phyloP scores from a whole-genome alignment of 371 early-diverging fungal genomes.

The Mortierella sp. region DNA sequence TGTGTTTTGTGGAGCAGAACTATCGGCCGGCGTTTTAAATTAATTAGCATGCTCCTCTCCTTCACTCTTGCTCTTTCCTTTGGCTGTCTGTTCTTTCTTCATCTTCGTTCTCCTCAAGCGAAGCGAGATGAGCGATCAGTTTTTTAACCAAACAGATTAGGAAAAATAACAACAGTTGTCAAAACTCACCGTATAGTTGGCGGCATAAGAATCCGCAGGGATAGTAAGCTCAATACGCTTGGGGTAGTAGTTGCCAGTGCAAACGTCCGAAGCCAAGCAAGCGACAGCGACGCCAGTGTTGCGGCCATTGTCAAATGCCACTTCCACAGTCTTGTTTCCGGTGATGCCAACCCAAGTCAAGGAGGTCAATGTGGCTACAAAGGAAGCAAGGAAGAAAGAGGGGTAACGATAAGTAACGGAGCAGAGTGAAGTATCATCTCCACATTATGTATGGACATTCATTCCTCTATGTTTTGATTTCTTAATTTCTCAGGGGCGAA shows the following conservation, averaged over 20 bases:
- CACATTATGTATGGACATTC: background rate
- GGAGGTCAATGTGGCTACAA: conserved; percentile 37
- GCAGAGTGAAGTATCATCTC: background rate
- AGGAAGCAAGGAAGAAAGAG: background rate
- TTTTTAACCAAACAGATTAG: background rate
- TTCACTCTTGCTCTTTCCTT: background rate
- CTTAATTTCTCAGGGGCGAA: background rate
- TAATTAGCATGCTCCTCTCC: conserved; percentile 11
- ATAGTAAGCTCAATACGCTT: conserved; percentile 44
- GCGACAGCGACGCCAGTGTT: conserved; percentile 15
- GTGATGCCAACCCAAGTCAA: conserved; percentile 35
- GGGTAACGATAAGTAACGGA: background rate
- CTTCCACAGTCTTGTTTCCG: conserved; percentile 48
- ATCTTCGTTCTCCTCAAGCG: background rate
- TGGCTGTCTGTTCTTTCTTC: background rate
- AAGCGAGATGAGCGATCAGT: background rate
- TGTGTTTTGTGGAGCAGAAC: background rate
- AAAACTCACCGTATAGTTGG: conserved; percentile 50
- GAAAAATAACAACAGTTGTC: background rate
- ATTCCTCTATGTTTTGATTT: background rate
- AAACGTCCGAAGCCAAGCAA: conserved; percentile 31
- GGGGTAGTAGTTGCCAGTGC: conserved; percentile 45
- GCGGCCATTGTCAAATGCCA: conserved; percentile 44
- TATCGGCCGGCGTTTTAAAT: conserved; percentile 8
- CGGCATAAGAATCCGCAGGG: conserved; percentile 25